Evolutionary conservation across 202 grass and related monocot genomes (phyloP), one percentile per base, ranked within the genome.

Genomic region (Brachypodium distachyon): DNA sequence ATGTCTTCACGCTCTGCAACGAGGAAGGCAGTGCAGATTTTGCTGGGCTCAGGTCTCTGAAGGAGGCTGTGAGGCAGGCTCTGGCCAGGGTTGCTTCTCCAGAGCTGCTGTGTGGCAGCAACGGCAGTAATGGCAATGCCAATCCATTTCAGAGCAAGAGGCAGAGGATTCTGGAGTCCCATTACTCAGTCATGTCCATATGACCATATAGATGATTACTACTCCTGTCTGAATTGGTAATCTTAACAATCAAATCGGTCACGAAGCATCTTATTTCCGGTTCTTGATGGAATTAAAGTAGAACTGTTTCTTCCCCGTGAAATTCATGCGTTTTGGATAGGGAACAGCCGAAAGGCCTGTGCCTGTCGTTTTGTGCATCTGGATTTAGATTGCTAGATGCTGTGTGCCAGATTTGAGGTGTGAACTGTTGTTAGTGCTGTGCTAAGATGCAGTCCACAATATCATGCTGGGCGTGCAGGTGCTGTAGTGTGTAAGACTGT

Each of bases 21-120:
- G 69, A 84, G 11, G 81, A 59, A 4, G 67, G 21, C 1, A 22
- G 17, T 41, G 72, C 48, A 69, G 51, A 61, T 2, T 2, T 1
- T 66, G 85, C 28, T n/a, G 61, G 39, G 56, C 29, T 87, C 1
- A 65, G 12, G 21, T 89, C 80, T 41, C 61, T 87, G 41, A 82
- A 87, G 81, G 87, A 89, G 77, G 56, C 87, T 23, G 65, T 87
- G 9, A 79, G 61, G 85, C 38, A 73, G 32, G 87, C 81, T 5
- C 4, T 93, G 1, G 63, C 61, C 33, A 86, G 31, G 73, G 49
- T 82, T 36, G 84, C 77, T 59, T 84, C 81, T 6, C 76, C 72
- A 3, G 81, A 84, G 64, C 52, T 76, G 71, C 55, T 65, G 29
- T 73, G 48, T 58, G 81, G 68, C 0, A 59, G 19, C 14, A 82